Evolutionary conservation across 2,329 filamentous ascomycete genomes (phyloP), one percentile per base, ranked within the genome.

Genomic region (Epichloe sylvatica): DNA sequence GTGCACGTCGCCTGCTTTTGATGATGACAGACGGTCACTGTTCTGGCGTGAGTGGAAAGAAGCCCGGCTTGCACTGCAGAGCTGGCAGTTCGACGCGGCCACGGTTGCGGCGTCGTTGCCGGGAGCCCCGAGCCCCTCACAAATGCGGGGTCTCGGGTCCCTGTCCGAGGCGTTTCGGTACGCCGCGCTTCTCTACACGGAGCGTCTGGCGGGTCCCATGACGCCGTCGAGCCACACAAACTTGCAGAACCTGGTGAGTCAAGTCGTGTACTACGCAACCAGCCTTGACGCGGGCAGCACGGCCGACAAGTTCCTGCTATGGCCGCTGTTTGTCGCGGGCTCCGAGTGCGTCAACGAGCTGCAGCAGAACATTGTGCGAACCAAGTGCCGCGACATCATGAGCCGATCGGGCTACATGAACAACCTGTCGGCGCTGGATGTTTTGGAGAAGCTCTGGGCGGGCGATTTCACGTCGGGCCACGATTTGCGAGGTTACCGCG

Each of bases 151-250:
- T 55, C 73, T 95, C 11, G 76, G 81, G 35, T 86, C 89, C 59
- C 83, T 95, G 46, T 94, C 86, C 19, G 88, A 95, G 64, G 85
- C 85, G 11, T 96, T 95, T 73, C 85, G 90, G 17, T 89, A 92
- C 64, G 83, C 89, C 0, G 90, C 89, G 0, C 75, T 96, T 35
- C 76, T 96, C 11, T 96, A 95, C 70, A 90, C 85, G 9, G 88
- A 94, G 69, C 84, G 90, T 4, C 78, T 96, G 23, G 88, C 86
- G 2, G 81, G 83, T 56, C 90, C 89, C 0, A 76, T 78, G 50
- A 70, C 86, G 2, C 80, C 87, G 2, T 85, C 86, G 0, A 77
- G 76, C 15, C 78, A 90, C 60, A 78, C 80, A 57, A 85, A 83
- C 62, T 89, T 95, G 67, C 87, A 94, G 64, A 83, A 81, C 55